Conservation (phyloP, 2,329 filamentous ascomycete species). For the Arthrobotrys pseudoclavata region DNA sequence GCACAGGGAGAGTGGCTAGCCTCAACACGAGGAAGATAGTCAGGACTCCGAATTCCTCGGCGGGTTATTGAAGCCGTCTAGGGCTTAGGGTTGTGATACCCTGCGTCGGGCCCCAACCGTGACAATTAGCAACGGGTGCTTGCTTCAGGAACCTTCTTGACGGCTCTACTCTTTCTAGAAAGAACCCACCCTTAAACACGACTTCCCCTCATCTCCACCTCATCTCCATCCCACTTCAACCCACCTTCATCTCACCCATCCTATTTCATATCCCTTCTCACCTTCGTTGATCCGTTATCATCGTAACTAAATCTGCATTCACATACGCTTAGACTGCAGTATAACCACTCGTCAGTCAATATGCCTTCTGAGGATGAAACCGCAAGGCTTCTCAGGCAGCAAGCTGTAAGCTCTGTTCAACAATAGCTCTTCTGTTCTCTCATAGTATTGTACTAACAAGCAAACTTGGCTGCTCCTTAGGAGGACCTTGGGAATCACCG, state of each 20-base stretch:
- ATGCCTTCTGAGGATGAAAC: constrained; percentile 34
- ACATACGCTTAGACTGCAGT: background rate
- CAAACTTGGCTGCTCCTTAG: constrained; percentile 7
- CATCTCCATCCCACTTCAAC: constrained; percentile 2
- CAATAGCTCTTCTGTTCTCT: background rate
- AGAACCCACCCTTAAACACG: background rate
- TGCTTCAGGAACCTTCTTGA: constrained; percentile 19
- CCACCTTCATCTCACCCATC: background rate
- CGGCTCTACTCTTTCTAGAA: background rate
- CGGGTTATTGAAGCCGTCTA: background rate
- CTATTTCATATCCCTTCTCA: background rate
- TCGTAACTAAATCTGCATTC: background rate
- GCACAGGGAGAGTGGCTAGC: no score
- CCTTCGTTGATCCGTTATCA: background rate
- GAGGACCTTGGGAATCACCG: constrained; percentile 51
- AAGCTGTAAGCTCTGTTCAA: constrained; percentile 16
- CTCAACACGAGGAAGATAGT: no score
- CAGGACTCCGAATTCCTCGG: no score
- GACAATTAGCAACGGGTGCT: background rate
- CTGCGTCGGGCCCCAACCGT: background rate
- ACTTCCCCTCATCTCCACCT: constrained; percentile 5
- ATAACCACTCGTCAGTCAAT: background rate
- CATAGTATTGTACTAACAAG: background rate
- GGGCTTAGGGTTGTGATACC: background rate
- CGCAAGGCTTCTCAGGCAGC: constrained; percentile 35